Base-by-base conservation (phyloP, 2,329 filamentous ascomycete genomes). In the Ceratocystis harringtonii region DNA sequence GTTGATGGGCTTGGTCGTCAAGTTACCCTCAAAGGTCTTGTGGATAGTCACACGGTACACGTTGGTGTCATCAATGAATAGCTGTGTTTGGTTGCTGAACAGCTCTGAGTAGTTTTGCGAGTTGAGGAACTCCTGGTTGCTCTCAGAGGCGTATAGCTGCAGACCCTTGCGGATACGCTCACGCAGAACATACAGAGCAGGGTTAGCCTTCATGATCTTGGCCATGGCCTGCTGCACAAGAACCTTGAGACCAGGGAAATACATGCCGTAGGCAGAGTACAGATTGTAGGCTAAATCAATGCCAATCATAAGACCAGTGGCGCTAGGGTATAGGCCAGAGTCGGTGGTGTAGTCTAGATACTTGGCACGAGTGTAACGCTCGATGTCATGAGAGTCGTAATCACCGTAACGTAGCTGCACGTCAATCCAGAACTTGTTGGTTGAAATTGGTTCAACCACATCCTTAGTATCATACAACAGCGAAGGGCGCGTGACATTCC, bases 141-240 rank as follows among this genome's bases (percentile, higher is more conserved):
- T 96, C 78, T 99, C 95, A 0, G 92, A 97, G 2, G 94, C 94
- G 72, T 99, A 99, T 15, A 99, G 81, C 77, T 99, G 94, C 67
- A 99, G 83, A 81, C 94, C 94, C 80, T 99, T 99, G 69, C 95
- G 85, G 69, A 99, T 99, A 82, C 94, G 94, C 78, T 99, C 94
- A 67, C 94, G 89, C 67, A 99, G 79, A 63, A 99, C 94, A 74
- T 97, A 99, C 41, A 99, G 78, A 2, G 94, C 94, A 17, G 94
- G 94, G 73, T 99, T 99, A 45, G 94, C 92, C 78, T 99, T 99
- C 94, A 99, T 99, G 74, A 99, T 85, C 85, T 99, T 99, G 61
- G 91, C 91, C 95, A 99, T 99, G 5, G 95, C 94, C 75, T 97
- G 92, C 76, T 99, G 95, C 30, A 99, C 80, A 28, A 99, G 83